phyloP scores from a whole-genome alignment of 306 rosid species.

The Crotalaria pallida region DNA sequence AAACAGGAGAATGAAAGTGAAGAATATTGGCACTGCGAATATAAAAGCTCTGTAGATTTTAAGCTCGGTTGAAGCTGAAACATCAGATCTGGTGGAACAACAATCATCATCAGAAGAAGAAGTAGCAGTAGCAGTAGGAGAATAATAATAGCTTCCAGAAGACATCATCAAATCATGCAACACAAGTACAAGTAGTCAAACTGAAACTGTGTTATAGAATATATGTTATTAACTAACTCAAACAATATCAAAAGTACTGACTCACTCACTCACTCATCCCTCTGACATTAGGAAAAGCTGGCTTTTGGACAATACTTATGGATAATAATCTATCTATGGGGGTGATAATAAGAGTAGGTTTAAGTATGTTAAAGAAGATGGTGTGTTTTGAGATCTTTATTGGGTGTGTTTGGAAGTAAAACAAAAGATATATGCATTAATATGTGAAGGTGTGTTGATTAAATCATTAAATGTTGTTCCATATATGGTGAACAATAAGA shows the following conservation, averaged over 20 bases:
- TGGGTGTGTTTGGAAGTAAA: too few relatives aligned
- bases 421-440: too few relatives aligned
- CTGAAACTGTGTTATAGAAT: too few relatives aligned
- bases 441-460: too few relatives aligned
- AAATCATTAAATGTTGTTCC: too few relatives aligned
- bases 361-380: too few relatives aligned
- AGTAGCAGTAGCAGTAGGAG: background rate
- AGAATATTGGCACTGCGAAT: slow-evolving; percentile 58
- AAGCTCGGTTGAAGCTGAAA: slow-evolving; percentile 27
- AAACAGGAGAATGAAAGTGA: slow-evolving; percentile 60
- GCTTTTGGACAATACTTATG: too few relatives aligned
- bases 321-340: too few relatives aligned
- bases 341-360: too few relatives aligned
- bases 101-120: slow-evolving; percentile 13
- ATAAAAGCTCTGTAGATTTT: slow-evolving; percentile 55
- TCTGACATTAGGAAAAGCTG: background rate
- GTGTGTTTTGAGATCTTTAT: too few relatives aligned
- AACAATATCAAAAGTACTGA: too few relatives aligned
- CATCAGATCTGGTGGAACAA: slow-evolving; percentile 15
- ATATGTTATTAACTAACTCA: background rate
- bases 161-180: background rate
- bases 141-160: slow-evolving; percentile 8
- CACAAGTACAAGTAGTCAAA: background rate
- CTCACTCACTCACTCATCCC: background rate
- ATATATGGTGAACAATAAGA: too few relatives aligned